Conservation (phyloP, 768 basidiomycete species). For the Lentinula aciculospora region DNA sequence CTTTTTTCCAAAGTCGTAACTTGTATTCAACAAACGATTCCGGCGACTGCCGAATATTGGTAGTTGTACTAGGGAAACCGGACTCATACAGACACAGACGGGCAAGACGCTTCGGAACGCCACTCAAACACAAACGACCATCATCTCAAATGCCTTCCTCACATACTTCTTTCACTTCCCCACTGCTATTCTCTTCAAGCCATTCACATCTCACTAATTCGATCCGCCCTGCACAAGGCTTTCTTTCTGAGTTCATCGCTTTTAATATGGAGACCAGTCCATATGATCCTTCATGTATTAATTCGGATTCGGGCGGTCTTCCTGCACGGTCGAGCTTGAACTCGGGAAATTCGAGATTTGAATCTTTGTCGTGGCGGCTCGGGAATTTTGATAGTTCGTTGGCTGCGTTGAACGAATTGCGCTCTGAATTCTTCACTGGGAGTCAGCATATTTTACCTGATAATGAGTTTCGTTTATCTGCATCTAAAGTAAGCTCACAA, state of each 20-base stretch:
- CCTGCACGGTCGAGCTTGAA: neutral
- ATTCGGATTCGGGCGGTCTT: neutral
- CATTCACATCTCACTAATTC: neutral
- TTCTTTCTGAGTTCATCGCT: neutral
- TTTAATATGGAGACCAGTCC: neutral
- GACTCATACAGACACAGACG: neutral
- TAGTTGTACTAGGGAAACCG: neutral
- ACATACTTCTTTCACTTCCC: neutral
- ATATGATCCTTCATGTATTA: neutral
- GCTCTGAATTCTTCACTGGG: neutral
- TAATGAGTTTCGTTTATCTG: neutral
- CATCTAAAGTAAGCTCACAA: neutral
- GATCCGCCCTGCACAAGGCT: neutral
- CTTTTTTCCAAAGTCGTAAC: neutral
- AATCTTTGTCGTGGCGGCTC: conserved; percentile 1
- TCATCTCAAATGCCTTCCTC: neutral
- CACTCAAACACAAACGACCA: neutral
- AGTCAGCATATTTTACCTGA: neutral
- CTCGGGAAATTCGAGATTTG: neutral
- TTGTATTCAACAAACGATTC: neutral
- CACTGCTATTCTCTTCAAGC: neutral
- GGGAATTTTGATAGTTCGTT: neutral
- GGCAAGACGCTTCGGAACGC: neutral
- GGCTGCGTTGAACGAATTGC: neutral
- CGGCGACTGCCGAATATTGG: neutral